Evolutionary conservation across 2,329 filamentous ascomycete species (phyloP).

Genomic region (Sclerotinia nivalis): DNA sequence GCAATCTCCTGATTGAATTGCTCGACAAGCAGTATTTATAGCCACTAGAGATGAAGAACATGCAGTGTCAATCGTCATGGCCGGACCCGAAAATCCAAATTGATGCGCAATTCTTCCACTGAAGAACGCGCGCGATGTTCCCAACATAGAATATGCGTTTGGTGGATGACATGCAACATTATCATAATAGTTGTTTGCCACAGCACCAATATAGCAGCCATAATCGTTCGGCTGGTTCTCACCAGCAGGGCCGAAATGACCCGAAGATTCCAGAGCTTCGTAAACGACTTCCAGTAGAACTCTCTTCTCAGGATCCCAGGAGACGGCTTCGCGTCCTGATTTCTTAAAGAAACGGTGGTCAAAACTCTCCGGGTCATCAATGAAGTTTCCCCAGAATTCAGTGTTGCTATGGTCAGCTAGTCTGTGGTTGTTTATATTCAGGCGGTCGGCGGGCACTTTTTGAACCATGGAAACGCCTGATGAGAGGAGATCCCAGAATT

Average conservation of each 20-base stretch:
- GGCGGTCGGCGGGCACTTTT: not conserved
- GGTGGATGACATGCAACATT: slow-evolving; percentile 28
- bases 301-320: slow-evolving; percentile 72
- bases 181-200: slow-evolving; percentile 28
- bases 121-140: slow-evolving; percentile 30
- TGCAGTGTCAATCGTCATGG: slow-evolving; percentile 45
- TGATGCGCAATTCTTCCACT: slow-evolving; percentile 42
- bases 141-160: slow-evolving; percentile 30
- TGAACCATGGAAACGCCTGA: not conserved
- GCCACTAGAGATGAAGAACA: slow-evolving; percentile 44
- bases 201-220: slow-evolving; percentile 30
- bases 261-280: slow-evolving; percentile 73
- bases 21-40: slow-evolving; percentile 46
- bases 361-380: not conserved
- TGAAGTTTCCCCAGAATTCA: not conserved
- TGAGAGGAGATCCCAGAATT: not conserved
- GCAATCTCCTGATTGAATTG: slow-evolving; percentile 47
- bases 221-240: slow-evolving; percentile 43
- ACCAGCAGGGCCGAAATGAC: slow-evolving; percentile 47
- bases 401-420: not conserved
- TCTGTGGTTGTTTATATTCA: not conserved
- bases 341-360: not conserved
- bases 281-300: slow-evolving; percentile 75
- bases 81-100: slow-evolving; percentile 44
- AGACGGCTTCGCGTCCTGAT: slow-evolving; percentile 62